A percentile compares a stretch with the other conserved stretches of the same genome.
Evolutionary conservation across 768 basidiomycete genomes (phyloP).

Genomic region (Suillus placidus): DNA sequence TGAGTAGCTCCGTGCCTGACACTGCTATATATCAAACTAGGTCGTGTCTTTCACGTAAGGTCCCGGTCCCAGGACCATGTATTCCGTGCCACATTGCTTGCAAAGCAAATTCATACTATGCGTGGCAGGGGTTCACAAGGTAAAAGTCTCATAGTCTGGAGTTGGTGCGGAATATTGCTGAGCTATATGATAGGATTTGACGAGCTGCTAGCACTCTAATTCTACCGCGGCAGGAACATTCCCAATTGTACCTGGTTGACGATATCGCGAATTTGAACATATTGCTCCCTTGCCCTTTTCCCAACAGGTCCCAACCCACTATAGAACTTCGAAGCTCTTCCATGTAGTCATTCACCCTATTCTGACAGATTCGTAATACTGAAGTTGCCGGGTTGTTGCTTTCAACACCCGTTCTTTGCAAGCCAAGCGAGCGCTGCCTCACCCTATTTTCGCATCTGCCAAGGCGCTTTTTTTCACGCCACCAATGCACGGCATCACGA

Average conservation of each 20-base stretch:
- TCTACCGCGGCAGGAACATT: background rate
- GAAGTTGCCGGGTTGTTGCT: background rate
- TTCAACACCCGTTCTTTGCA: background rate
- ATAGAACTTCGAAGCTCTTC: background rate
- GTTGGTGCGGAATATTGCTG: no score
- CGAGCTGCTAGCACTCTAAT: background rate
- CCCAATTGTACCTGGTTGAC: background rate
- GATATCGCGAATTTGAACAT: background rate
- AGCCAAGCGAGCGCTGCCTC: background rate
- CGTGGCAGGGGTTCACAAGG: background rate
- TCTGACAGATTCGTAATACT: background rate
- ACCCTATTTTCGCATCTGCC: no score
- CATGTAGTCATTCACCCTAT: background rate
- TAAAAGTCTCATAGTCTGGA: background rate
- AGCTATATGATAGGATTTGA: background rate
- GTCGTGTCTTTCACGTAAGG: background rate
- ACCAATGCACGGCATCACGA: background rate
- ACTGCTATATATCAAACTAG: constrained; percentile 1
- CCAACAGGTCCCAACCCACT: background rate
- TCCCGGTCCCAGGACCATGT: background rate
- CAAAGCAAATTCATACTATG: background rate
- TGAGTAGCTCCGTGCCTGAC: constrained; percentile 11
- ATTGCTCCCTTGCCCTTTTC: background rate
- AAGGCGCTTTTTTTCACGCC: background rate
- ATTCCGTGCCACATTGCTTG: background rate